Evolutionary conservation across 2,329 filamentous ascomycete genomes (phyloP).

Genomic region (Aspergillus chevalieri): DNA sequence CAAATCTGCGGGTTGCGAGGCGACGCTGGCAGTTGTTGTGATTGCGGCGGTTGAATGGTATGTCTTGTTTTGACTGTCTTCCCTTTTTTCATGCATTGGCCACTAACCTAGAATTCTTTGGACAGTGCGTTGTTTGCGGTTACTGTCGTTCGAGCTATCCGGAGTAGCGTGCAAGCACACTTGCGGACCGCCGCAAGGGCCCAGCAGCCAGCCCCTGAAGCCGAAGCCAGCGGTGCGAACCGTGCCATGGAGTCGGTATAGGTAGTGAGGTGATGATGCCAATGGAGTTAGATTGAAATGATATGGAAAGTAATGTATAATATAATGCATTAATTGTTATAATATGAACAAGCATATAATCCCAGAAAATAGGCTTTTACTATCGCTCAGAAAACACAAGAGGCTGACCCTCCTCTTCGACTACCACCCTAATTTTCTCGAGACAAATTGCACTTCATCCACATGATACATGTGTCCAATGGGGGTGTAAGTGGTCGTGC

Average conservation of each 20-base stretch:
- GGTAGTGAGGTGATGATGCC: not conserved
- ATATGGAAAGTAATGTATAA: too few relatives aligned
- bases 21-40: not conserved
- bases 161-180: not conserved
- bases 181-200: not conserved
- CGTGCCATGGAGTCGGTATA: not conserved
- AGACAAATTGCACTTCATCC: too few relatives aligned
- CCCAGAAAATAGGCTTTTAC: too few relatives aligned
- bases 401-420: too few relatives aligned
- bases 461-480: too few relatives aligned
- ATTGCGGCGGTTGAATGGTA: not conserved
- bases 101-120: not conserved
- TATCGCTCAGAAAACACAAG: too few relatives aligned
- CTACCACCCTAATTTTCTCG: too few relatives aligned
- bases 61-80: not conserved
- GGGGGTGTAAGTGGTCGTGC: too few relatives aligned
- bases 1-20: not conserved
- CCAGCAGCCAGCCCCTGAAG: not conserved
- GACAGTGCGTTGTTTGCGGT: not conserved
- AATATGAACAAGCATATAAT: too few relatives aligned
- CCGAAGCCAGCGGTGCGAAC: not conserved
- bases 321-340: too few relatives aligned
- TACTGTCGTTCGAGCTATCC: not conserved
- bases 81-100: not conserved
- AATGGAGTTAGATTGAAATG: not conserved